These are phyloP conservation scores for Dendrobium chrysotoxum DNA, from an alignment of 106 monocot genomes.

Conservation along the genomic window DNA sequence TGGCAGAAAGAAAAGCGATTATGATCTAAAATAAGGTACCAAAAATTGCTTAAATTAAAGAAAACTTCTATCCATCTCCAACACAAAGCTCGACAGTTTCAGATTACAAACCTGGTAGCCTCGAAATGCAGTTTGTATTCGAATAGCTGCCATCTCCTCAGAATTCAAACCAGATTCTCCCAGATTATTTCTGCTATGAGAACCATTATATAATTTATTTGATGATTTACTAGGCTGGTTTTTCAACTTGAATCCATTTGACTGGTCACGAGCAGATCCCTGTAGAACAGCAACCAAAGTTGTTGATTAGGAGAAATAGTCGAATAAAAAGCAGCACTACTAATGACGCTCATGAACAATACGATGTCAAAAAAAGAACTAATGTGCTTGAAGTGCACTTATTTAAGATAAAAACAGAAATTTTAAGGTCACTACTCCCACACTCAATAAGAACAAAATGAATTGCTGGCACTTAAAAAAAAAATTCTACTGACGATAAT, in stretches of 20 bases:
- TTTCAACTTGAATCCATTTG: slow-evolving; percentile 31
- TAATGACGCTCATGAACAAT: not conserved
- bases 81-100: not conserved
- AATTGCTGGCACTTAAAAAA: not conserved
- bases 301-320: not conserved
- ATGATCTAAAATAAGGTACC: not conserved
- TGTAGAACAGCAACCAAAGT: slow-evolving; percentile 6
- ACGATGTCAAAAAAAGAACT: not conserved
- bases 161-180: slow-evolving; percentile 16
- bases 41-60: not conserved
- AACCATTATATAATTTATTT: slow-evolving; percentile 10
- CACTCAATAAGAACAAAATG: not conserved
- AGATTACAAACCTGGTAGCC: slow-evolving; percentile 44
- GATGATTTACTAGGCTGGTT: slow-evolving; percentile 25
- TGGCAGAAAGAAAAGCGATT: not conserved
- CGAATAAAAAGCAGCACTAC: not conserved
- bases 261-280: slow-evolving; percentile 18
- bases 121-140: slow-evolving; percentile 80
- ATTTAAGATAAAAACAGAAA: not conserved
- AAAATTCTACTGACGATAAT: not conserved
- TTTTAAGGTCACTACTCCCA: too few species aligned
- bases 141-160: slow-evolving; percentile 59
- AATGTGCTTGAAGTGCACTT: not conserved
- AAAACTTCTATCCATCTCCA: not conserved
- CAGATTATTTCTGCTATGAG: slow-evolving; percentile 13